These are phyloP conservation scores for Geosmithia morbida DNA, from an alignment of 2,329 filamentous ascomycete species.

Conservation along the genomic window DNA sequence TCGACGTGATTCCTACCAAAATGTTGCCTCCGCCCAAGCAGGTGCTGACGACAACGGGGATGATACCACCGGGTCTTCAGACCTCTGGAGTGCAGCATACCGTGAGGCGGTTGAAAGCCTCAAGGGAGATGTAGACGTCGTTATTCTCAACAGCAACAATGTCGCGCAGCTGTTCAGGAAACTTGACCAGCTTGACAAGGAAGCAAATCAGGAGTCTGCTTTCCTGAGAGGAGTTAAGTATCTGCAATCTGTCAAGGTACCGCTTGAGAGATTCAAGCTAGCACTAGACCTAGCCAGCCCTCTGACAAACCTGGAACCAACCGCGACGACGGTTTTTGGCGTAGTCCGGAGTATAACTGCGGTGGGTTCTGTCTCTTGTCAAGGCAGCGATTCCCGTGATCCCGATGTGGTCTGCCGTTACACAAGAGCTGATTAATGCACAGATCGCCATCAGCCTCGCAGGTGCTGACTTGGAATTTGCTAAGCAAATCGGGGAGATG, in stretches of 20 bases:
- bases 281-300: conserved; percentile 6
- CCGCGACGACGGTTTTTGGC: conserved; percentile 9
- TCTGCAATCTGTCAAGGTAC: conserved; percentile 5
- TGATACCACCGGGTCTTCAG: conserved; percentile 1
- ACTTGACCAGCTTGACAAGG: conserved; percentile 9
- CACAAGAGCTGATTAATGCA: neutral
- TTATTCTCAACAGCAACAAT: conserved; percentile 10
- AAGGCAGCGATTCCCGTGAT: neutral
- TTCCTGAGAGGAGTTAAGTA: conserved; percentile 5
- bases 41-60: no score
- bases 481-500: conserved; percentile 12
- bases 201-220: conserved; percentile 8
- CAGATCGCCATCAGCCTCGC: conserved; percentile 12
- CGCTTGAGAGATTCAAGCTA: conserved; percentile 6
- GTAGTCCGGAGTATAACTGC: conserved; percentile 10
- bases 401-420: no score
- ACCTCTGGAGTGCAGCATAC: conserved; percentile 13
- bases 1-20: no score
- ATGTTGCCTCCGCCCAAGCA: no score
- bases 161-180: conserved; percentile 10
- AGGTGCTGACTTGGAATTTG: conserved; percentile 6
- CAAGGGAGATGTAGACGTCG: conserved; percentile 9
- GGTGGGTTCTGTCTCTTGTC: conserved; percentile 6
- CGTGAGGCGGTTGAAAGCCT: conserved; percentile 12
- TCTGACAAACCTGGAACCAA: conserved; percentile 9